Evolutionary conservation across 129 eudicot species (phyloP), one percentile per base, ranked within the genome.

Genomic region (Calendula officinalis): DNA sequence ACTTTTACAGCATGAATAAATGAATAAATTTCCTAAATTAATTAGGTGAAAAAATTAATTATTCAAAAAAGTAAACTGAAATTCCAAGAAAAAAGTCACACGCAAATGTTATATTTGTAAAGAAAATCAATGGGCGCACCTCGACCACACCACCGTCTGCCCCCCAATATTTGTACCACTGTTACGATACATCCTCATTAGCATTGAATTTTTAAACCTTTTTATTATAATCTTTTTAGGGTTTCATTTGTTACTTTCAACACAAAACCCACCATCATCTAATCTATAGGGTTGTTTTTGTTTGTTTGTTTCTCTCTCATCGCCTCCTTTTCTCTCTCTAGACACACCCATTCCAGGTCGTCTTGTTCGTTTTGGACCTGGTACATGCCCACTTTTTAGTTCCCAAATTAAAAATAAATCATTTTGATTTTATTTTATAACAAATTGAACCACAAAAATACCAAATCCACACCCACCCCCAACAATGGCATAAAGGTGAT

Each of bases 341-440:
- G 9, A 78, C 73, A 46, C 67, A 76, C 64, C 65, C 16, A 33
- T 13, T 22, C 32, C 73, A 62, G 39, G 53, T 67, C 70, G 42
- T 75, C 63, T 46, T 77, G 73, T 61, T 75, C 78, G 78, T 65
- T 74, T 84, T 77, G 88, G 86, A 87, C 91, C 88, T 74, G 83
- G 73, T 80, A 70, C 87, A 83, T 69, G 82, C 77, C 86, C 80
- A 77, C 74, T 61, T 81, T 84, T 56, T 83, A 80, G 76, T 75
- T 60, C 75, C 39, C 70, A 57, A 62, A 35, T 48, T 44, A 14
- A 53, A 12, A 74, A 66, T 38, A 22, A 27, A 4, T 36, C 15
- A 15, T 8, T 33, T 33, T 4, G 43, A 56, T 15, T 46, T 30
- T 22, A 50, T 73, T 72, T 65, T 73, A 38, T 73, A 56, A 58